These are phyloP conservation scores for Tillandsia fasciculata DNA, from an alignment of 176 grass and related monocot species.

Conservation along the genomic window DNA sequence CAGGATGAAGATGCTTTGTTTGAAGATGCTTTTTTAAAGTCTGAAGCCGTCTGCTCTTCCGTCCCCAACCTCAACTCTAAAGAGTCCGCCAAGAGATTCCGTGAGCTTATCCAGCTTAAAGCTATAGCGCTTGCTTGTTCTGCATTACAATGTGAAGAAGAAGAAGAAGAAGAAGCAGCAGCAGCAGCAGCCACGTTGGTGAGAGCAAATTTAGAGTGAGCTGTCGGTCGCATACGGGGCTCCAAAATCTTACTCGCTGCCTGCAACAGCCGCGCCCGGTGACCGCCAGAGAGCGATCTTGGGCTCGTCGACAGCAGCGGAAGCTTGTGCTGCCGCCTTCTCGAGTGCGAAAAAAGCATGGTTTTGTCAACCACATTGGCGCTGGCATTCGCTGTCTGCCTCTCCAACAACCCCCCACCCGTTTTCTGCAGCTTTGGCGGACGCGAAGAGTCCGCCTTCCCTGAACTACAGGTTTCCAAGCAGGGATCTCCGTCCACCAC, in stretches of 20 bases:
- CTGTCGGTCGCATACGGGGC: constrained; percentile 23
- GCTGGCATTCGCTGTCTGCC: neutral
- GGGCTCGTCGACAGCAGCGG: constrained; percentile 46
- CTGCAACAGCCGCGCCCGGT: constrained; percentile 35
- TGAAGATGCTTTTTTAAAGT: neutral
- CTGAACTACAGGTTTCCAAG: neutral
- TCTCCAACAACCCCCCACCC: constrained; percentile 19
- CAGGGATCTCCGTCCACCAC: constrained; percentile 14
- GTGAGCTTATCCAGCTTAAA: too few species aligned
- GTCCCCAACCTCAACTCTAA: neutral
- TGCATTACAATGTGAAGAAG: constrained; percentile 14
- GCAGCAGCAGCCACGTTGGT: neutral
- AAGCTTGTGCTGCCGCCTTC: constrained; percentile 37
- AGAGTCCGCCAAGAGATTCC: too few species aligned
- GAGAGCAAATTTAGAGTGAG: constrained; percentile 17
- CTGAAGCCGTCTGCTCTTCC: neutral
- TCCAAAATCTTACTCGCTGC: constrained; percentile 72
- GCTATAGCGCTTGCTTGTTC: constrained; percentile 11
- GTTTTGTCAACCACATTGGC: neutral
- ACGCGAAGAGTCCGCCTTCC: constrained; percentile 6
- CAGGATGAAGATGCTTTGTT: neutral
- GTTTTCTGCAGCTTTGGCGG: constrained; percentile 78
- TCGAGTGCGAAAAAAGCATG: neutral
- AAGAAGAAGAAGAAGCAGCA: too few species aligned
- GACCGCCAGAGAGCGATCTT: constrained; percentile 16